Base-by-base conservation (phyloP, 108 stramenopile species). In the Cyclotella choctawhatcheeana region DNA sequence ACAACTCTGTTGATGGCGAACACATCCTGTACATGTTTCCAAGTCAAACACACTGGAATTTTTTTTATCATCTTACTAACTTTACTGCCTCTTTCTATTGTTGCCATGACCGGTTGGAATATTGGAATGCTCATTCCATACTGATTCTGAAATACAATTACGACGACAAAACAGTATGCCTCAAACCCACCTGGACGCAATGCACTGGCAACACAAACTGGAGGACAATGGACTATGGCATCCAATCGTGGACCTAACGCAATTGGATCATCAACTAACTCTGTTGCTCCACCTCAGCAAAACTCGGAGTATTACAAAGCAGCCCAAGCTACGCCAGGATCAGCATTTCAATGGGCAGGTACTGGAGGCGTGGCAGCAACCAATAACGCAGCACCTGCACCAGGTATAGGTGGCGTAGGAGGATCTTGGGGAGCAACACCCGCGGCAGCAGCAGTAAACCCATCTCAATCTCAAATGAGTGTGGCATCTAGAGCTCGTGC, bases 181-280 rank as follows among this genome's bases (percentile, higher is more conserved):
- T 75, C 74, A 37, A 73, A 66, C 30, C 93, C 89, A 3, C 92
- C 93, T 0, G 93, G 93, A 54, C 81, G 89, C 56, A 71, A 71
- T 40, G 84, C 92, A 34, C 64, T 95, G 18, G 74, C 88, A 35
- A 70, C 81, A 26, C 82, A 86, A 69, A 95, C 93, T 14, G 82
- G 79, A 64, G 91, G 91, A 64, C 88, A 95, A 67, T 95, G 93
- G 93, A 92, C 93, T 40, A 95, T 92, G 90, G 91, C 92, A 2
- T 88, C 86, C 58, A 96, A 96, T 73, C 86, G 92, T 59, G 92
- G 92, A 22, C 86, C 92, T 8, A 79, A 77, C 70, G 92, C 91
- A 17, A 65, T 91, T 32, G 72, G 66, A 21, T 35, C 37, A 25
- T 20, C 58, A 0, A n/a, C 47, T 13, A 61, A 12, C 22, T 30